Conservation (phyloP, 78 protist genomes). For the Dictyostelium capitatum region DNA sequence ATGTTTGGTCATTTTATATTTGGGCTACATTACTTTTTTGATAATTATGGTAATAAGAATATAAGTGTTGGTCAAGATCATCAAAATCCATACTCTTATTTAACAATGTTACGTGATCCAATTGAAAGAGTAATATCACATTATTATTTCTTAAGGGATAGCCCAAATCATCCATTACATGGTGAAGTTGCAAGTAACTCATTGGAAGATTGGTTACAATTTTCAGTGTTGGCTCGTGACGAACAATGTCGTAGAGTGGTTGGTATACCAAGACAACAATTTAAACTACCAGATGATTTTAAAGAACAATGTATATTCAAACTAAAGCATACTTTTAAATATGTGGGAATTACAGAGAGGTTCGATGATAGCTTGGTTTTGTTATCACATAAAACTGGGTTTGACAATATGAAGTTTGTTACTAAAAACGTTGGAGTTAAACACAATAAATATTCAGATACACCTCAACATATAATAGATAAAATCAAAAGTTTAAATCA, state of each 20-base stretch:
- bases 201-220: slow-evolving; percentile 19
- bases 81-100: slow-evolving; percentile 10
- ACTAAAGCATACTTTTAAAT: slow-evolving; percentile 24
- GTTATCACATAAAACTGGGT: slow-evolving; percentile 33
- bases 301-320: not conserved
- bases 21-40: slow-evolving; percentile 37
- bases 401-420: not conserved
- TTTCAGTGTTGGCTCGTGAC: slow-evolving; percentile 8
- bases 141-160: slow-evolving; percentile 25
- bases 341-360: slow-evolving; percentile 55
- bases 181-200: not conserved
- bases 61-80: not conserved
- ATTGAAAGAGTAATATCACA: slow-evolving; percentile 47
- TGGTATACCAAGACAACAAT: slow-evolving; percentile 13
- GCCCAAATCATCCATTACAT: slow-evolving; percentile 16
- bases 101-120: slow-evolving; percentile 56
- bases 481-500: not conserved
- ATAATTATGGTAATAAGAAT: not conserved
- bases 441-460: too few relatives aligned
- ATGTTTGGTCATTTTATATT: slow-evolving; percentile 57
- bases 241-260: slow-evolving; percentile 31
- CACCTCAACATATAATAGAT: not conserved
- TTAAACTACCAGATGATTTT: not conserved
- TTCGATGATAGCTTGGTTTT: slow-evolving; percentile 21
- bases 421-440: slow-evolving; percentile 1